Percentiles rank a stretch among this genome's conserved stretches.
Conservation (phyloP, 768 basidiomycete species). For the Tulasnella sp. region DNA sequence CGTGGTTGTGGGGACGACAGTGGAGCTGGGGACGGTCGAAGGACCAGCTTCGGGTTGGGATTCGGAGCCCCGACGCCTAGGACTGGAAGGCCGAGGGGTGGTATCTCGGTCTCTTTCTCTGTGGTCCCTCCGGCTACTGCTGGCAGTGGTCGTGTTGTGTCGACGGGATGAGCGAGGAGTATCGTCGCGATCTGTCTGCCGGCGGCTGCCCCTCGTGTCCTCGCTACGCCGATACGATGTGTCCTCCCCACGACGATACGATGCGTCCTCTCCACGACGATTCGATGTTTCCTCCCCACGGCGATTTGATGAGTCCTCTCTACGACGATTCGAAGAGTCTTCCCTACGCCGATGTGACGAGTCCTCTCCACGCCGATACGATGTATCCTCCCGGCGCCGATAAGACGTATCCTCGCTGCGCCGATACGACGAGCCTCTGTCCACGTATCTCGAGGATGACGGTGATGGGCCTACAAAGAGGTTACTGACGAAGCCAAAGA, state of each 20-base stretch:
- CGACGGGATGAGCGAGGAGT: background rate
- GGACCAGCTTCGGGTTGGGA: background rate
- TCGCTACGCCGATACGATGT: background rate
- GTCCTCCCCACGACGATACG: background rate
- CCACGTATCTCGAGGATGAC: background rate
- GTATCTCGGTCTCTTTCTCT: background rate
- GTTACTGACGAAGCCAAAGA: background rate
- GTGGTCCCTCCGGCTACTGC: background rate
- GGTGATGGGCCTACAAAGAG: background rate
- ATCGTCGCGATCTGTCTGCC: background rate
- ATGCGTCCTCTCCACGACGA: background rate
- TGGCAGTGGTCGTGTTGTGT: background rate
- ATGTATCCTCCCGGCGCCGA: background rate
- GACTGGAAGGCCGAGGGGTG: background rate
- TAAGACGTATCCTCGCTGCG: background rate
- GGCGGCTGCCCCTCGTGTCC: background rate
- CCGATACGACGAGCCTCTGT: background rate
- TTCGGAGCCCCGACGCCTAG: background rate
- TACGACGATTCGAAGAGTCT: background rate
- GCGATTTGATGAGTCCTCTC: background rate
- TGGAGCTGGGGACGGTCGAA: background rate
- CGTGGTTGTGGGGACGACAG: background rate
- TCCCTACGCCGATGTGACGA: background rate
- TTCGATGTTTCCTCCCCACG: background rate
- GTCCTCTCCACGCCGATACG: background rate